Conservation (phyloP, 345 rosid genomes). For the Dovyalis caffra region DNA sequence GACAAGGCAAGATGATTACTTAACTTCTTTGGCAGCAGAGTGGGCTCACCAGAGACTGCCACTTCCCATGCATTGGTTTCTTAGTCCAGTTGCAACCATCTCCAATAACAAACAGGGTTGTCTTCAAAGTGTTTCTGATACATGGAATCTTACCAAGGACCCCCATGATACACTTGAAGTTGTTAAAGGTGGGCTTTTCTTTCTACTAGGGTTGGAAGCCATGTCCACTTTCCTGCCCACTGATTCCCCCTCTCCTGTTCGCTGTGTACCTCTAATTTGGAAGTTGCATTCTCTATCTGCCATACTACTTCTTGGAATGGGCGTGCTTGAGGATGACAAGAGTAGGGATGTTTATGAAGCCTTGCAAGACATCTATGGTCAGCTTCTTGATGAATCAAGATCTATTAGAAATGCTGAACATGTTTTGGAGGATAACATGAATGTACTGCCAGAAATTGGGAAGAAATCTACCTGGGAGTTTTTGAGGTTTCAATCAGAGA, state of each 20-base stretch:
- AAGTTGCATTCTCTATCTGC: constrained; percentile 82
- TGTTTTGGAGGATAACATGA: constrained; percentile 2
- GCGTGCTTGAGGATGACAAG: constrained; percentile 64
- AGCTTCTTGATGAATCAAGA: constrained; percentile 52
- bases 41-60: constrained; percentile 91
- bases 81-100: constrained; percentile 69
- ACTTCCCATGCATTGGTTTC: constrained; percentile 86
- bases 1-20: constrained; percentile 29
- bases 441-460: constrained; percentile 18
- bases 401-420: constrained; percentile 13
- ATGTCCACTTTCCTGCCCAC: constrained; percentile 39
- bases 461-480: constrained; percentile 29
- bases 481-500: constrained; percentile 65
- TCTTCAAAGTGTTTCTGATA: constrained; percentile 24
- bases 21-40: constrained; percentile 43
- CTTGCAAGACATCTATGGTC: constrained; percentile 75
- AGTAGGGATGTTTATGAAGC: constrained; percentile 57
- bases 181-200: constrained; percentile 75
- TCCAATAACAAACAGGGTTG: constrained; percentile 33
- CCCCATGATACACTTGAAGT: constrained; percentile 43
- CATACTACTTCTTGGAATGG: constrained; percentile 68
- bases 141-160: constrained; percentile 23
- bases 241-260: constrained; percentile 45
- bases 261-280: constrained; percentile 65
- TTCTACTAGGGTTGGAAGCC: constrained; percentile 76